phyloP scores from a whole-genome alignment of 306 rosid species.

The Quercus rubra region DNA sequence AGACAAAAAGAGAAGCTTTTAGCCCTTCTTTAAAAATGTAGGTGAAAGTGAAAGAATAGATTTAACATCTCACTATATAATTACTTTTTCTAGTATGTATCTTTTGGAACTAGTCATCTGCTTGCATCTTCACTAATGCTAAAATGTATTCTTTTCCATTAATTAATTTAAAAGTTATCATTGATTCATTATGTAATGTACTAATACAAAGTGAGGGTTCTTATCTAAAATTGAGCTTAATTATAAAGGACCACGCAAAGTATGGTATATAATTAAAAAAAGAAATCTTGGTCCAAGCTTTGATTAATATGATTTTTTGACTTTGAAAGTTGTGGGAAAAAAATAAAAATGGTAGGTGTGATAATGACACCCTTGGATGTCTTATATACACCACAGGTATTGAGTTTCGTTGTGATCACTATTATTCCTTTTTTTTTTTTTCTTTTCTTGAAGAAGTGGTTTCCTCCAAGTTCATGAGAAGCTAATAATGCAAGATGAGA shows the following conservation, averaged over 20 bases:
- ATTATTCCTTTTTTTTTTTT: too few species aligned
- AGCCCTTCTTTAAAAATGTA: background rate
- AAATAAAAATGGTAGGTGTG: background rate
- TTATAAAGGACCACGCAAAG: background rate
- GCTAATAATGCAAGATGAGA: too few species aligned
- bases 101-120: background rate
- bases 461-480: too few species aligned
- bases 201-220: background rate
- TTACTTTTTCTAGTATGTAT: background rate
- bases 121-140: background rate
- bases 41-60: constrained; percentile 19
- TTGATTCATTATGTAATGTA: too few species aligned
- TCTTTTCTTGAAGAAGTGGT: too few species aligned
- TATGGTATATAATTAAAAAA: background rate
- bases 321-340: too few species aligned
- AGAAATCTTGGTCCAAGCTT: background rate
- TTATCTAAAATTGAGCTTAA: background rate
- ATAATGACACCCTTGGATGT: background rate
- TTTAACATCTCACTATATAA: background rate
- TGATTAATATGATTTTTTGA: background rate
- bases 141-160: too few species aligned
- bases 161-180: too few species aligned
- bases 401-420: background rate
- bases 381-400: background rate
- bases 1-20: background rate